Percentiles rank a stretch among this genome's conserved stretches.
Evolutionary conservation across 2,329 filamentous ascomycete species (phyloP).

Genomic region (Clarireedia homoeocarpa): DNA sequence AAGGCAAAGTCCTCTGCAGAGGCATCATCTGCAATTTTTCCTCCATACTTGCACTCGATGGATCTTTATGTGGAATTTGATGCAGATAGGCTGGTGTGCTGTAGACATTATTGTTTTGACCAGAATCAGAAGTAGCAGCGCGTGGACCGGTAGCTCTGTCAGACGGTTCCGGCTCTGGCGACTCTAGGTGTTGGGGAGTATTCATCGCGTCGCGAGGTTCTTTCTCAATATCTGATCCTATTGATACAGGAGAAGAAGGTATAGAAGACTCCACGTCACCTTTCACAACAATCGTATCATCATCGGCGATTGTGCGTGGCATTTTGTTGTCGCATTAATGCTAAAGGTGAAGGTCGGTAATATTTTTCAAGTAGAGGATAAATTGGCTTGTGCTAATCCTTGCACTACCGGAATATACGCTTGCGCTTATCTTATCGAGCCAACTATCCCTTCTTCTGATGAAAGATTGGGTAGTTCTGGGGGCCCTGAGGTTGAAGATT

Average conservation of each 20-base stretch:
- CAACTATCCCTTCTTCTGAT: not conserved
- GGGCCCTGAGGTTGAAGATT: not conserved
- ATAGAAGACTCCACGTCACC: slow-evolving; percentile 17
- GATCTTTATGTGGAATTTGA: slow-evolving; percentile 7
- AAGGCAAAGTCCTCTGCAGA: slow-evolving; percentile 24
- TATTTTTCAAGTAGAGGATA: slow-evolving; percentile 6
- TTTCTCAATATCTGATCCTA: slow-evolving; percentile 12
- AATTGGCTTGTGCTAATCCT: slow-evolving; percentile 7
- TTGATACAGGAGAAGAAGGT: slow-evolving; percentile 19
- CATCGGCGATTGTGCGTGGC: slow-evolving; percentile 9
- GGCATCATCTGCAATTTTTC: slow-evolving; percentile 27
- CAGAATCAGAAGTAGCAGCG: not conserved
- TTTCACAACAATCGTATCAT: slow-evolving; percentile 23
- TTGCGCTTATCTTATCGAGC: slow-evolving; percentile 3
- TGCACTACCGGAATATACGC: not conserved
- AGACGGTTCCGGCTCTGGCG: slow-evolving; percentile 16
- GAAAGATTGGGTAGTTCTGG: not conserved
- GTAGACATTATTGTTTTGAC: not conserved
- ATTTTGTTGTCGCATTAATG: slow-evolving; percentile 2
- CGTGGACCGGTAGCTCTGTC: not conserved
- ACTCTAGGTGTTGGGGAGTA: slow-evolving; percentile 22
- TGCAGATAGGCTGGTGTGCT: slow-evolving; percentile 6
- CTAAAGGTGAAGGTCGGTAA: slow-evolving; percentile 1
- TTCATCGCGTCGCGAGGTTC: slow-evolving; percentile 11
- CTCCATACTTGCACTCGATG: slow-evolving; percentile 22